Percentiles rank a stretch among this genome's conserved stretches.
Conservation (phyloP, 371 early-diverging fungal species). For the Mortierella sp. region DNA sequence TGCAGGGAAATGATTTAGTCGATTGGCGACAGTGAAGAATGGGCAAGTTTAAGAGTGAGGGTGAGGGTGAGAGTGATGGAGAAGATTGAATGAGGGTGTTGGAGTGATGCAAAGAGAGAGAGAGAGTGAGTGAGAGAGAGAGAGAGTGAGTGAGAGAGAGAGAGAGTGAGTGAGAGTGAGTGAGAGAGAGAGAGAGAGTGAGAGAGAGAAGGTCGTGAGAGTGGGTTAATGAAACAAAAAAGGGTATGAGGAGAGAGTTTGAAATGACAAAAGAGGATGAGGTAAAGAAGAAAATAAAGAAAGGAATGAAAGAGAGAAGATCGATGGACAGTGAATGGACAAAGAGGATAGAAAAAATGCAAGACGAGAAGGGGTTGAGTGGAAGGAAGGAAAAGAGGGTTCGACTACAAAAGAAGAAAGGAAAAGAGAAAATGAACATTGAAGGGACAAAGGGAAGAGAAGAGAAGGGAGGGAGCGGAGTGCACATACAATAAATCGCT, state of each 20-base stretch:
- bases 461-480: background rate
- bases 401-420: background rate
- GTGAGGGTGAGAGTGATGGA: background rate
- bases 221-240: background rate
- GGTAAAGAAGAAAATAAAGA: background rate
- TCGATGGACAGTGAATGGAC: background rate
- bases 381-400: conserved; percentile 4
- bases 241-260: background rate
- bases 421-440: background rate
- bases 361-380: background rate
- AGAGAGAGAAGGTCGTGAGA: background rate
- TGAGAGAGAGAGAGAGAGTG: conserved; percentile 5
- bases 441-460: background rate
- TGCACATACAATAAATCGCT: background rate
- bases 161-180: background rate
- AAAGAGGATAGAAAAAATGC: background rate
- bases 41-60: background rate
- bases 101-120: background rate
- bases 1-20: background rate
- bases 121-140: background rate
- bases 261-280: background rate
- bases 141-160: background rate
- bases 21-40: background rate
- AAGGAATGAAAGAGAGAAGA: background rate
- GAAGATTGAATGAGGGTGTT: background rate